Evolutionary conservation across 140 eudicot genomes (phyloP), one percentile per base, ranked within the genome.

Genomic region (Senecio squalidus): DNA sequence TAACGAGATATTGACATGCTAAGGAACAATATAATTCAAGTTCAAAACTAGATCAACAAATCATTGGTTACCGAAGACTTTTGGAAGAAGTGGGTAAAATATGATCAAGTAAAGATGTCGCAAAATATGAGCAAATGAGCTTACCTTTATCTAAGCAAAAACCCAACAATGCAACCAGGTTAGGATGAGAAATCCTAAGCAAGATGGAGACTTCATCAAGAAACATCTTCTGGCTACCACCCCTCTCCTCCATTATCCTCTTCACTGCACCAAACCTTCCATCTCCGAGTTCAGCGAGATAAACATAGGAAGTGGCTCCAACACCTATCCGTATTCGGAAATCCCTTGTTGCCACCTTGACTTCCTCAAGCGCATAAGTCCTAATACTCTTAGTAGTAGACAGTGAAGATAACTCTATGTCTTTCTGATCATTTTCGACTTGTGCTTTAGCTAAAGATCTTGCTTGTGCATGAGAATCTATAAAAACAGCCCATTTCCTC

Each of bases 181-280:
- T 86, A 47, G 95, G 95, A 53, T 86, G 95, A 48, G 88, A 82
- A 43, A 86, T 86, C 84, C 95, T 82, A 14, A 86, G 88, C 85
- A 86, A 60, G 60, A 86, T 80, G 20, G 95, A 86, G 23, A 86
- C 85, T 67, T 86, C 95, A 72, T 86, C 92, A 71, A 86, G 69
- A 69, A 86, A 86, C 81, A 86, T 77, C 58, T 82, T 86, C 54
- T 74, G 80, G 81, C 83, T 71, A 1, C 95, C 95, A 27, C 95
- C 92, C 58, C 83, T 82, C 57, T 86, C 88, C 75, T 74, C 85
- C 82, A 79, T 74, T 9, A 86, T 83, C 24, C 95, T 77, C 58
- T 86, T 86, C 25, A 82, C 95, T 0, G 95, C 95, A 17, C 85
- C 95, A 24, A 86, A 80, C 45, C 52, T 64, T 21, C 92, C 88